Conservation (phyloP, 176 grass and related monocot species). For the bread wheat (Triticum aestivum) region DNA sequence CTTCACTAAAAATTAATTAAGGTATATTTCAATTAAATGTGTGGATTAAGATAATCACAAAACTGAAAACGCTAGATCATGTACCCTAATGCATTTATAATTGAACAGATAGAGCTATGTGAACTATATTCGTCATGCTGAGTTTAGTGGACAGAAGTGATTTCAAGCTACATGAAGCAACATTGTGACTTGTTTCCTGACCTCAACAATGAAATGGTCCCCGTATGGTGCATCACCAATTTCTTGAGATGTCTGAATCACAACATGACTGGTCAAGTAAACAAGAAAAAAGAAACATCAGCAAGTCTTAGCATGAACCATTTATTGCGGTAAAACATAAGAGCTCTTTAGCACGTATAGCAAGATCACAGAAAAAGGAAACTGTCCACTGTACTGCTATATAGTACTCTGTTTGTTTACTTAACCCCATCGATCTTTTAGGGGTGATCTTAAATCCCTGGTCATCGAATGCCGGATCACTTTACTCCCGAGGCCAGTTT, state of each 20-base stretch:
- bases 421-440: neutral
- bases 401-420: neutral
- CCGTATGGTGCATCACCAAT: conserved; percentile 81
- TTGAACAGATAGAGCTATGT: neutral
- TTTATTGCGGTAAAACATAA: conserved; percentile 15
- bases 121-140: neutral
- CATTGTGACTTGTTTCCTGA: conserved; percentile 33
- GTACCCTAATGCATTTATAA: neutral
- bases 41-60: neutral
- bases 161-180: conserved; percentile 21
- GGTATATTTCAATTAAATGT: neutral
- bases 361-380: neutral
- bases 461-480: neutral
- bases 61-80: neutral
- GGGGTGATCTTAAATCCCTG: neutral
- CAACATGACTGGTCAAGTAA: conserved; percentile 48
- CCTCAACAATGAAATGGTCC: conserved; percentile 93
- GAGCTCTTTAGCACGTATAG: neutral
- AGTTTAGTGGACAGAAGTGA: neutral
- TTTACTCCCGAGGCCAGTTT: neutral
- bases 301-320: conserved; percentile 5
- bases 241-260: conserved; percentile 80
- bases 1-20: neutral
- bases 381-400: neutral
- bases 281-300: conserved; percentile 32